A percentile compares a stretch with the other conserved stretches of the same genome.
phyloP scores from a whole-genome alignment of 2,329 filamentous ascomycete species.

The Malbranchea zuffiana region DNA sequence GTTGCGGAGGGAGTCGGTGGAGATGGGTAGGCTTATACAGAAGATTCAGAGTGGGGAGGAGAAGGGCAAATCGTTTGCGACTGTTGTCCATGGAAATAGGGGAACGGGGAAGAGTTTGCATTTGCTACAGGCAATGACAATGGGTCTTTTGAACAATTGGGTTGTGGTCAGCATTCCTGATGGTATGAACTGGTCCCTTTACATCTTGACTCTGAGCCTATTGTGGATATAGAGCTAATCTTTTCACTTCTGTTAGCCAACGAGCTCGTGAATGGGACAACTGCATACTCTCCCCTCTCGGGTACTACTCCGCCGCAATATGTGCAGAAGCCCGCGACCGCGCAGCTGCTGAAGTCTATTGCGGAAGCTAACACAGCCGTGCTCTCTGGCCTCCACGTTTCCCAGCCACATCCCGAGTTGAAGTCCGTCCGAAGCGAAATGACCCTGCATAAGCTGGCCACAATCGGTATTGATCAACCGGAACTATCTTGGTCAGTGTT shows the following conservation, averaged over 20 bases:
- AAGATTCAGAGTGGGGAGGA: conserved; percentile 28
- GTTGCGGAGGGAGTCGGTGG: conserved; percentile 65
- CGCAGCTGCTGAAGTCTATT: conserved; percentile 63
- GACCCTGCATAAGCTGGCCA: conserved; percentile 57
- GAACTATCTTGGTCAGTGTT: conserved; percentile 74
- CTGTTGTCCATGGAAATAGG: conserved; percentile 62
- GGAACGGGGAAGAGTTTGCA: conserved; percentile 79
- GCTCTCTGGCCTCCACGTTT: conserved; percentile 44
- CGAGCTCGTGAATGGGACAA: conserved; percentile 69
- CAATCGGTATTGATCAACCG: conserved; percentile 58
- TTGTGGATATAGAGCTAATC: background rate
- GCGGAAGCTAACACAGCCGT: conserved; percentile 59
- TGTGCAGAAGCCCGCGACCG: conserved; percentile 66
- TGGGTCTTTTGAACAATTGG: conserved; percentile 75
- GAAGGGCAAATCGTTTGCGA: conserved; percentile 21
- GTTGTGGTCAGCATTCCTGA: conserved; percentile 83
- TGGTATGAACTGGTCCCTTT: conserved; percentile 43
- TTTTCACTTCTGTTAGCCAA: conserved; percentile 46
- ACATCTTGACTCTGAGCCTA: conserved; percentile 14
- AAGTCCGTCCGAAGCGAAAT: conserved; percentile 49
- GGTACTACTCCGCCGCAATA: conserved; percentile 48
- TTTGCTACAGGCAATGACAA: conserved; percentile 69
- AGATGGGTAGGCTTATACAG: conserved; percentile 53
- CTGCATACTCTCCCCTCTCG: conserved; percentile 63
- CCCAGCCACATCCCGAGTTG: conserved; percentile 47